Evolutionary conservation across 192 early-diverging fungal genomes (phyloP), one percentile per base, ranked within the genome.

Genomic region (Jimgerdemannia lactiflua): DNA sequence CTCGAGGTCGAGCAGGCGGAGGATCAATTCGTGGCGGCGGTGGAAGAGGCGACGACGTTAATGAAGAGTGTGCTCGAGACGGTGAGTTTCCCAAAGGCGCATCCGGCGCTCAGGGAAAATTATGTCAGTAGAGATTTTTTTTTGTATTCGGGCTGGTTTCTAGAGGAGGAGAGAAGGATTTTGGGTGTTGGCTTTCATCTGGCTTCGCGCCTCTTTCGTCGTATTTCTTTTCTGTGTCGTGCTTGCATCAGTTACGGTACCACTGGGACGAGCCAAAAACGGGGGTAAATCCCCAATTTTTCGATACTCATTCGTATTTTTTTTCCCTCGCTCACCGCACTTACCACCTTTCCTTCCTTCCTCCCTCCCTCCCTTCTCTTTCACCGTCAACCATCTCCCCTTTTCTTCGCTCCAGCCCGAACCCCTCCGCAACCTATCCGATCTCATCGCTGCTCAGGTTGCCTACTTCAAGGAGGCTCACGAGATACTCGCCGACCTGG

Each of bases 1-100:
- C 77, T 88, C 4, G 95, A 98, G 71, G 94, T 97, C n/a, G 94
- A 96, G 78, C 84, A 91, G 49, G 92, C 95, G 18, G 96, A 99
- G 82, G 98, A 98, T 86, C 90, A 93, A 70, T 98, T 98, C 90
- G 95, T 98, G 6, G 93, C 92, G 14, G 93, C 94, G 4, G 93
- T 99, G 41, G 97, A 98, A 79, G 96, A 98, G 77, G 95, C 95
- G 19, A 99, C 96, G 82, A 92, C 86, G 8, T 88, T 96, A 73
- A 99, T 99, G 98, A 94, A 94, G 78, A 83, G 91, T 39, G 95
- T 96, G 7, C 89, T 98, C 40, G 96, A 95, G 77, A 94, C 86
- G 78, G 88, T 89, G 80, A 84, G 86, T 79, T 54, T 11, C 19
- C 6, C 69, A 3, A 43, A 1, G 49, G 39, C 19, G 10, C 14